Conservation (phyloP, 2,329 filamentous ascomycete species). For the Colletotrichum sp. region DNA sequence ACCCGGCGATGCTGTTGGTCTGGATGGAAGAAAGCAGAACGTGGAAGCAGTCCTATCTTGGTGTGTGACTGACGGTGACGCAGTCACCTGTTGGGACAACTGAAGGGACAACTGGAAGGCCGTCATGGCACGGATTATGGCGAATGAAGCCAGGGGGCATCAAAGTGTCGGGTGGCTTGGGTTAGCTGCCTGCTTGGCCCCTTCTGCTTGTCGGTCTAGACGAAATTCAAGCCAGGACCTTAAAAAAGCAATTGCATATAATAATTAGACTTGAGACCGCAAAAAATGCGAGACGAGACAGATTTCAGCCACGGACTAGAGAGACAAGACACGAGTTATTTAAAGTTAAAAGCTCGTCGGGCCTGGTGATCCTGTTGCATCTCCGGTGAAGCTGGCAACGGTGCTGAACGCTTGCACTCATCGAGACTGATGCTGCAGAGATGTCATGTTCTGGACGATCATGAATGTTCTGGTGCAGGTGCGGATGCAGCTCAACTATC, state of each 20-base stretch:
- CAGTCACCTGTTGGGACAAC: neutral
- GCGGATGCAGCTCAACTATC: neutral
- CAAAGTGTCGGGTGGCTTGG: neutral
- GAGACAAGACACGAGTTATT: neutral
- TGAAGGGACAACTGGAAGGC: neutral
- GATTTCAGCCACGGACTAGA: neutral
- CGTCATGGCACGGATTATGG: neutral
- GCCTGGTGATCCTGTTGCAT: neutral
- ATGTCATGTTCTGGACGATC: neutral
- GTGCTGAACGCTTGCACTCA: neutral
- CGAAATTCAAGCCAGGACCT: neutral
- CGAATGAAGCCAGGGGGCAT: neutral
- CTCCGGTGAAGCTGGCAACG: neutral
- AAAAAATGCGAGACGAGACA: neutral
- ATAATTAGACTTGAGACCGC: neutral
- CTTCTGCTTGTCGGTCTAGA: neutral
- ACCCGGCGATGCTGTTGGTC: neutral
- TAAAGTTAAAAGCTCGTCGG: neutral
- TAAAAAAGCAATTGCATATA: neutral
- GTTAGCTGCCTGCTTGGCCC: neutral
- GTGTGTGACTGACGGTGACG: neutral
- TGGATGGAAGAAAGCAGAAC: neutral
- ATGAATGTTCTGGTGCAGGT: neutral
- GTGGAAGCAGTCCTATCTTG: neutral
- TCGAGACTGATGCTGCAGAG: neutral